Base-by-base conservation (phyloP, 129 eudicot species). In the Tagetes patula region DNA sequence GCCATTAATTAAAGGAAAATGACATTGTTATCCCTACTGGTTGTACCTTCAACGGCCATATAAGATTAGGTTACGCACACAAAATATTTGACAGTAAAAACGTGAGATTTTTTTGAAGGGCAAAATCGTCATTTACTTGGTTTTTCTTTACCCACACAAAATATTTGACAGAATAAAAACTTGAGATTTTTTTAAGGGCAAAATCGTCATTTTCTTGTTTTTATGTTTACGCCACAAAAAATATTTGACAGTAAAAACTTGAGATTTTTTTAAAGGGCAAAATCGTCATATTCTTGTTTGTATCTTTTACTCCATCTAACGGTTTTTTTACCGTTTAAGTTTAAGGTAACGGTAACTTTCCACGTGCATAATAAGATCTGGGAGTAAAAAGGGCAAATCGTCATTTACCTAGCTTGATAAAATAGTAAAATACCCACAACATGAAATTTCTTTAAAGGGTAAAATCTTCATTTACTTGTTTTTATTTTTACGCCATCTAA, bases 251-350 rank as follows among this genome's bases (percentile, higher is more conserved):
- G n/a, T n/a, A n/a, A n/a, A n/a, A n/a, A n/a, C n/a, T n/a, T n/a
- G n/a, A n/a, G n/a, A n/a, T n/a, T n/a, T n/a, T n/a, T n/a, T n/a
- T n/a, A n/a, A 40, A 39, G 27, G 39, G 20, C 39, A 49, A 11
- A 4, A 0, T 2, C 11, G 70, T 13, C 10, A n/a, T 9, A 64
- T 5, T 9, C 0, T 8, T 30, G 20, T 42, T 0, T 58, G 4
- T 71, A 32, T 62, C 46, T 5, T 78, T 78, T 62, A 27, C 65
- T 45, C 71, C 34, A 39, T 8, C 65, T 49, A 77, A 77, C 76
- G 65, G 76, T 62, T 31, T 47, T 3, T 12, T 61, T 39, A 48
- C 61, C 46, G 71, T 60, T 63, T 38, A 69, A 39, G 40, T 30
- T 20, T 20, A 20, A 20, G 27, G 27, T 3, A 70, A 70, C 76